Evolutionary conservation across 2,329 filamentous ascomycete species (phyloP).

Genomic region (Colletotrichum sublineola): DNA sequence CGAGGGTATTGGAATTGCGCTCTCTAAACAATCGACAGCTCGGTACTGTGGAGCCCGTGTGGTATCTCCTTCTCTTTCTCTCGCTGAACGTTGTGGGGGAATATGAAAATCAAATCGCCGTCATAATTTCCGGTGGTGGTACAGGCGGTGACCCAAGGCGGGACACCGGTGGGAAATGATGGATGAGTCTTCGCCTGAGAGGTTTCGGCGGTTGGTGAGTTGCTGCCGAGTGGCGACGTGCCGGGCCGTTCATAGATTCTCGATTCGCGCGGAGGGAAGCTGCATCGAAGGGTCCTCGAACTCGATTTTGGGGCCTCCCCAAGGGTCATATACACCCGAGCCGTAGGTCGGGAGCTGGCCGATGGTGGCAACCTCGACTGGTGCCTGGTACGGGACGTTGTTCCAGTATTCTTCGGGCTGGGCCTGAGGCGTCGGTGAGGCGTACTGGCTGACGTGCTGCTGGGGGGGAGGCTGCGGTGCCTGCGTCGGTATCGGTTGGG

Average conservation of each 20-base stretch:
- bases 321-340: slow-evolving; percentile 65
- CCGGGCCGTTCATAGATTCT: slow-evolving; percentile 60
- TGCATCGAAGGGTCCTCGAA: slow-evolving; percentile 70
- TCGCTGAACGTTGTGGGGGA: slow-evolving; percentile 30
- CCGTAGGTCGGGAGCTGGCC: slow-evolving; percentile 65
- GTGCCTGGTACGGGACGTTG: slow-evolving; percentile 65
- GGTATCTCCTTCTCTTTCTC: slow-evolving; percentile 48
- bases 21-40: slow-evolving; percentile 38
- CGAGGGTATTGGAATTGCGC: slow-evolving; percentile 4
- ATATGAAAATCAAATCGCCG: slow-evolving; percentile 41
- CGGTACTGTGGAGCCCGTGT: slow-evolving; percentile 49
- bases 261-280: slow-evolving; percentile 70
- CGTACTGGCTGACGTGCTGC: slow-evolving; percentile 49
- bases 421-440: slow-evolving; percentile 53
- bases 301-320: slow-evolving; percentile 66
- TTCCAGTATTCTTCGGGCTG: slow-evolving; percentile 67
- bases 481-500: slow-evolving; percentile 52
- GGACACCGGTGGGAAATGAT: slow-evolving; percentile 16
- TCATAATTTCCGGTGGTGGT: slow-evolving; percentile 33
- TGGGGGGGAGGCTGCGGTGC: slow-evolving; percentile 40
- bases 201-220: neutral
- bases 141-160: slow-evolving; percentile 21
- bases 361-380: slow-evolving; percentile 69
- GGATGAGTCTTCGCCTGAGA: slow-evolving; percentile 11
- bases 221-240: neutral